Conservation (phyloP, 2,329 filamentous ascomycete species). For the Aspergillus ustus region DNA sequence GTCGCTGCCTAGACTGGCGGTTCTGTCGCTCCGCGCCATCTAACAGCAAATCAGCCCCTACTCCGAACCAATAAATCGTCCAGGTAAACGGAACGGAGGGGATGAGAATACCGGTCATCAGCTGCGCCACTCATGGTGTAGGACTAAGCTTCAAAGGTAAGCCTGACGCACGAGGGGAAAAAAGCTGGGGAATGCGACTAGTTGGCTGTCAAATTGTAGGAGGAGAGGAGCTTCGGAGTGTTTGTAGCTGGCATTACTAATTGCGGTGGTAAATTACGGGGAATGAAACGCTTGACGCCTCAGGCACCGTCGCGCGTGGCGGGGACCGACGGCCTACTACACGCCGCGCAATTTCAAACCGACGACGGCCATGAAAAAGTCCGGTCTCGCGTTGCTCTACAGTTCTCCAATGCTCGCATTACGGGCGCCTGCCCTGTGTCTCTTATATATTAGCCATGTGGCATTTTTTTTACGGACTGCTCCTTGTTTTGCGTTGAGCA, state of each 20-base stretch:
- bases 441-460: conserved; percentile 21
- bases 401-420: background rate
- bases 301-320: conserved; percentile 13
- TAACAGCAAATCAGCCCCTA: conserved; percentile 18
- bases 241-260: background rate
- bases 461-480: conserved; percentile 3
- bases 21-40: conserved; percentile 47
- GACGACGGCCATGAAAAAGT: conserved; percentile 4
- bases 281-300: conserved; percentile 3
- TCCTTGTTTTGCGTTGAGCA: conserved; percentile 18
- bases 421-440: background rate
- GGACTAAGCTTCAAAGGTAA: conserved; percentile 10
- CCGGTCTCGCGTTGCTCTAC: conserved; percentile 1
- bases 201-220: conserved; percentile 4
- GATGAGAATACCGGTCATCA: conserved; percentile 40
- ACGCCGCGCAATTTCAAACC: conserved; percentile 10
- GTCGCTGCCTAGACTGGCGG: conserved; percentile 44
- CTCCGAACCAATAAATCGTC: background rate
- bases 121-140: conserved; percentile 33
- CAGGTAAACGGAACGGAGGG: background rate
- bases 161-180: conserved; percentile 2
- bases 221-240: background rate
- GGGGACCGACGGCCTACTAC: conserved; percentile 15
- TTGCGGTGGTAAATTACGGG: background rate
- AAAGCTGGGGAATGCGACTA: conserved; percentile 15